Conservation (phyloP, 306 rosid genomes). For the Pyrus betulifolia region DNA sequence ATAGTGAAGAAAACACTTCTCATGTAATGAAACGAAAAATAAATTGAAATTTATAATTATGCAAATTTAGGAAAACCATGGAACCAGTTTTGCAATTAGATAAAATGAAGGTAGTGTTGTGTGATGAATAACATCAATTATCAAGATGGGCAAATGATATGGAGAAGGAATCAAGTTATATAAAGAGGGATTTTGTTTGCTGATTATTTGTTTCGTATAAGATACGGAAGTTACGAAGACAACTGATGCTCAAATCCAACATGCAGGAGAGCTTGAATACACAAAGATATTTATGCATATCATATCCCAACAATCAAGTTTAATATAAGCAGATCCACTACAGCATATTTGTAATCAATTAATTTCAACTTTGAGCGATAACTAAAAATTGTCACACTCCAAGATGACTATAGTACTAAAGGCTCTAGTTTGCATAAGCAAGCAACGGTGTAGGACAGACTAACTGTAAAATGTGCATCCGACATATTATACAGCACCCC, state of each 20-base stretch:
- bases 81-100: background rate
- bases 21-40: background rate
- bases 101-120: background rate
- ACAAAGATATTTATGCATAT: background rate
- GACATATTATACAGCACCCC: background rate
- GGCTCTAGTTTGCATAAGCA: too few species aligned
- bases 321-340: background rate
- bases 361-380: background rate
- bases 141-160: background rate
- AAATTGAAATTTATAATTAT: background rate
- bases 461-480: background rate
- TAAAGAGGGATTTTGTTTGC: background rate
- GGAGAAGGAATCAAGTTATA: conserved; percentile 1
- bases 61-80: background rate
- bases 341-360: background rate
- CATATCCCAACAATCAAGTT: background rate
- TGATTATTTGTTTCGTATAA: background rate
- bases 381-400: background rate
- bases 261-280: background rate
- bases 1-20: background rate
- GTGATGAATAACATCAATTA: background rate
- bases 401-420: background rate
- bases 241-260: conserved; percentile 3
- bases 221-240: background rate
- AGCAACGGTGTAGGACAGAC: background rate